Percentiles rank a stretch among this genome's conserved stretches.
These are phyloP conservation scores for Pulveroboletus sp. DNA, from an alignment of 768 basidiomycete species.

Conservation along the genomic window DNA sequence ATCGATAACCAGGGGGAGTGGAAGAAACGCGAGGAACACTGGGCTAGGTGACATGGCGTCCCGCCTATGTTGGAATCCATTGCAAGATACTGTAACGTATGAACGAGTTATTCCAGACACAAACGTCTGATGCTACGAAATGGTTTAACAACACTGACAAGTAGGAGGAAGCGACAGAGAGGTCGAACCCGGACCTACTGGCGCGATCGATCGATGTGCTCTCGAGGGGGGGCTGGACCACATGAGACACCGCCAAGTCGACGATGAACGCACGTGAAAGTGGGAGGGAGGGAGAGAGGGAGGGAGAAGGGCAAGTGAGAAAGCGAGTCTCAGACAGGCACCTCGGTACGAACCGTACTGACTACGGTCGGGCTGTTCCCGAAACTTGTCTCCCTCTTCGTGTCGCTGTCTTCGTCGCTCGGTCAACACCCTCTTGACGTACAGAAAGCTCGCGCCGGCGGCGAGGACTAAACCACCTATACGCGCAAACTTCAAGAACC, in stretches of 20 bases:
- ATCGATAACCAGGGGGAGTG: not conserved
- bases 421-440: conserved; percentile 27
- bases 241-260: not conserved
- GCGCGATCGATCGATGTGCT: conserved; percentile 4
- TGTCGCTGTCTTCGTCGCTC: conserved; percentile 22
- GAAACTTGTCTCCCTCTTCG: conserved; percentile 15
- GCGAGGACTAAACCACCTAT: conserved; percentile 27
- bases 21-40: not conserved
- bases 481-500: conserved; percentile 16
- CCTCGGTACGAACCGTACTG: not conserved
- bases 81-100: not conserved
- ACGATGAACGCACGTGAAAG: not conserved
- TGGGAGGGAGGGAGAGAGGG: too few species aligned
- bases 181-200: conserved; percentile 2
- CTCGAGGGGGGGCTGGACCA: conserved; percentile 2
- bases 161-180: not conserved
- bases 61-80: not conserved
- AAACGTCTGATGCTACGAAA: not conserved
- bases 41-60: conserved; percentile 2
- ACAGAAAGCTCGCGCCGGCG: conserved; percentile 28
- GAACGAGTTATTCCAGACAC: not conserved
- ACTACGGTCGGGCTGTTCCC: conserved; percentile 6
- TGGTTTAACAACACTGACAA: not conserved
- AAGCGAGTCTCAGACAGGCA: not conserved
- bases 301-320: conserved; percentile 8